phyloP scores from a whole-genome alignment of 176 grass and related monocot genomes.

The Oryza punctata region DNA sequence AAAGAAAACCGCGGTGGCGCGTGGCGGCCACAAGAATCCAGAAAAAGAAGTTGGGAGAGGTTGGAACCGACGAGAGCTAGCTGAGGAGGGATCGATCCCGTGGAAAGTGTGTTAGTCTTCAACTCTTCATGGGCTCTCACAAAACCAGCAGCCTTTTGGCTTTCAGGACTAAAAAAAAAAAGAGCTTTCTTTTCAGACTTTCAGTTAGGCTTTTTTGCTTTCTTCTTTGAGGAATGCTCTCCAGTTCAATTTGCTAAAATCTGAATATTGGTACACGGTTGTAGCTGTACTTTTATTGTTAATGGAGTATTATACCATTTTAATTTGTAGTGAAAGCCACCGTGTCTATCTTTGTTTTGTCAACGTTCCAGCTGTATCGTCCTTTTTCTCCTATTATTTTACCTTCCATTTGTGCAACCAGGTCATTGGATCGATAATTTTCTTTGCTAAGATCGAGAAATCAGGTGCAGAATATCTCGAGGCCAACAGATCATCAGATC shows the following conservation, averaged over 20 bases:
- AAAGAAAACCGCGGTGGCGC: not conserved
- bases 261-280: not conserved
- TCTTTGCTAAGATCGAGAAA: not conserved
- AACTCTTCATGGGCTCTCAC: not conserved
- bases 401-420: not conserved
- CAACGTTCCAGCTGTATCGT: not conserved
- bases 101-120: not conserved
- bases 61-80: constrained; percentile 1
- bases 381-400: not conserved
- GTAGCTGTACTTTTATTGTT: not conserved
- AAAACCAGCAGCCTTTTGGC: not conserved
- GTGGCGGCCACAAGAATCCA: constrained; percentile 3
- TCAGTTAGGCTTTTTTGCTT: not conserved
- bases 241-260: not conserved
- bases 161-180: not conserved
- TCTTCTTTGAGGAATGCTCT: not conserved
- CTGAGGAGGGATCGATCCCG: not conserved
- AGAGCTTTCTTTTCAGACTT: no score
- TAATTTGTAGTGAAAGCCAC: not conserved
- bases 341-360: not conserved
- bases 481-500: not conserved
- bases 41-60: not conserved
- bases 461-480: not conserved
- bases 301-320: not conserved
- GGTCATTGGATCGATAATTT: not conserved